phyloP scores from a whole-genome alignment of 139 green algal species.

The Pleodorina starrii region DNA sequence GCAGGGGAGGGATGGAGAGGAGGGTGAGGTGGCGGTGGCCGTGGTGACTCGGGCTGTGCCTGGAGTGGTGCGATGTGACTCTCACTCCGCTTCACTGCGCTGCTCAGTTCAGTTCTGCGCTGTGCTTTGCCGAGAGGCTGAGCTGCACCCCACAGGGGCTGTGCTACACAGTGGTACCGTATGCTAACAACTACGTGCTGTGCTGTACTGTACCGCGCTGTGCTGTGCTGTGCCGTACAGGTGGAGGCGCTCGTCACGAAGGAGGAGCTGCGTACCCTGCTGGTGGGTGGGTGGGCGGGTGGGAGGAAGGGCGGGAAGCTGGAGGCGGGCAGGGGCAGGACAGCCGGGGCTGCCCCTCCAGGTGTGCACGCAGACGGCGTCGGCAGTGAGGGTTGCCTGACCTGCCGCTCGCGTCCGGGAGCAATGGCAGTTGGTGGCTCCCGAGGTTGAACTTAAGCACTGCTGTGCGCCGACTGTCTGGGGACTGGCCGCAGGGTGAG shows the following conservation, averaged over 20 bases:
- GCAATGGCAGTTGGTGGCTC: too few species aligned
- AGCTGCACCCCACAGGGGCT: too few species aligned
- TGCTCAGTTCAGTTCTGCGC: not conserved
- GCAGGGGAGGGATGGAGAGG: too few species aligned
- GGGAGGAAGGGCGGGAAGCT: too few species aligned
- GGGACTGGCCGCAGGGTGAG: too few species aligned
- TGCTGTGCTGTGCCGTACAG: not conserved
- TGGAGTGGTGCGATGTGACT: not conserved
- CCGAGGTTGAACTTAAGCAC: not conserved
- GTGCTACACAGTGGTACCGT: too few species aligned
- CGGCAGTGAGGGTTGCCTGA: too few species aligned
- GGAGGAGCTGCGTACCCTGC: slow-evolving; percentile 16
- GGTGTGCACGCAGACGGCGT: not conserved
- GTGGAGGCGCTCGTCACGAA: not conserved
- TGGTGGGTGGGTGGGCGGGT: not conserved
- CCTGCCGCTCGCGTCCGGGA: too few species aligned
- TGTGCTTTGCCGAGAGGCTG: not conserved
- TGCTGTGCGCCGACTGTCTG: not conserved
- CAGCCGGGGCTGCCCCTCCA: not conserved
- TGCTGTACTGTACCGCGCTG: not conserved
- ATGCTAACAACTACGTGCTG: not conserved
- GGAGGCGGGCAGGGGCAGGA: not conserved
- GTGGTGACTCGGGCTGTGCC: not conserved
- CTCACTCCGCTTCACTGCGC: not conserved
- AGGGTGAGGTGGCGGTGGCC: not conserved